These are phyloP conservation scores for Dendrobium chrysotoxum DNA, from an alignment of 106 monocot species.

Conservation along the genomic window DNA sequence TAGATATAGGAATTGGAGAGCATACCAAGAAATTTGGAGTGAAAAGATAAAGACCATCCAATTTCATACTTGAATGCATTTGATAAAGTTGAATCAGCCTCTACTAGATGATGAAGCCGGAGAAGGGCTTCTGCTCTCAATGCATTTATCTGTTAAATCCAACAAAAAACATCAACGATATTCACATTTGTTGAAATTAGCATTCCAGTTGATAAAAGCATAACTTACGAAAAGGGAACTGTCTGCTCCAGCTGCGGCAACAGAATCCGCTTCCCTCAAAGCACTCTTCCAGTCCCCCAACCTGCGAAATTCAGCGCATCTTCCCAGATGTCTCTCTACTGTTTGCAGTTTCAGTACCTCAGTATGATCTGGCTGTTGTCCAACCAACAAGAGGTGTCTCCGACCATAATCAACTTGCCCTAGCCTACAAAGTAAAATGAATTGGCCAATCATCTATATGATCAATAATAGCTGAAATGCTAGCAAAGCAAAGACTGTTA, in stretches of 20 bases:
- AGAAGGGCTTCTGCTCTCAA: conserved; percentile 48
- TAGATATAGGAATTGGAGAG: conserved; percentile 26
- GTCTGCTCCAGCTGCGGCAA: conserved; percentile 35
- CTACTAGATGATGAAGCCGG: conserved; percentile 32
- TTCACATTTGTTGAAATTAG: background rate
- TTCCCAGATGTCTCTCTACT: conserved; percentile 27
- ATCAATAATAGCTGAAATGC: background rate
- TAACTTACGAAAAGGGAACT: conserved; percentile 35
- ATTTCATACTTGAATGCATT: conserved; percentile 20
- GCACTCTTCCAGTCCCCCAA: conserved; percentile 36
- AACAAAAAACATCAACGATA: background rate
- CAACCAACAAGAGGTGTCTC: conserved; percentile 21
- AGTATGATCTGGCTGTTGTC: conserved; percentile 16
- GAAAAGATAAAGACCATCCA: background rate
- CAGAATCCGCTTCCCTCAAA: conserved; percentile 42
- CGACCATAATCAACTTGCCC: conserved; percentile 38
- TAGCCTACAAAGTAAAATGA: conserved; percentile 22
- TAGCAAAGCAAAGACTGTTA: background rate
- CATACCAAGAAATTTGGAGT: conserved; percentile 31
- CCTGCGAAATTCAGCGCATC: conserved; percentile 21
- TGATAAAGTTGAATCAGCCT: conserved; percentile 35
- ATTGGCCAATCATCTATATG: background rate
- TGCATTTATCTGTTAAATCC: conserved; percentile 28
- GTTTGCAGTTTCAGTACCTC: conserved; percentile 33
- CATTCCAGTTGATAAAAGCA: background rate